Percentiles rank a stretch among this genome's conserved stretches.
Conservation (phyloP, 164 flowering plant genomes). For the Sextonia rubra region DNA sequence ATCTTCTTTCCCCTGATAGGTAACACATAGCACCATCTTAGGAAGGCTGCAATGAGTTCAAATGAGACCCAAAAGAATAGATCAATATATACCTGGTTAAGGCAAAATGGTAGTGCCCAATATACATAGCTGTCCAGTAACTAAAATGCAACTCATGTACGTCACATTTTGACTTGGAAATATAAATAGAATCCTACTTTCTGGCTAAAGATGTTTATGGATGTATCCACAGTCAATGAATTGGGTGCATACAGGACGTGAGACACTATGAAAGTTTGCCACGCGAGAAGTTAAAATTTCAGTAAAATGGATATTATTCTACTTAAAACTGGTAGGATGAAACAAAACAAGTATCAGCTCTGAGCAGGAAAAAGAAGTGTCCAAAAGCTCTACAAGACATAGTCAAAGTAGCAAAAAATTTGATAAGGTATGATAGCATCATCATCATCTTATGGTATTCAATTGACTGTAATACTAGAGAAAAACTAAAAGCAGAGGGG, state of each 20-base stretch:
- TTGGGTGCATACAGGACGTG: not conserved
- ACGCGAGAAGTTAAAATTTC: not conserved
- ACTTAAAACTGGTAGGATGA: too few relatives aligned
- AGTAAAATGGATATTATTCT: not conserved
- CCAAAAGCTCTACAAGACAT: not conserved
- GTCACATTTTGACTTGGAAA: too few relatives aligned
- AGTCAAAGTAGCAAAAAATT: not conserved
- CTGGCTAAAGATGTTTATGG: not conserved
- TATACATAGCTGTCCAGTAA: not conserved
- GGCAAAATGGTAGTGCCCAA: conserved; percentile 2
- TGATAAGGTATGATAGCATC: too few relatives aligned
- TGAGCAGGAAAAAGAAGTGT: not conserved
- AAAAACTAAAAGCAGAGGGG: not conserved
- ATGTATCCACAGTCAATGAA: not conserved
- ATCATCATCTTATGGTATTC: not conserved
- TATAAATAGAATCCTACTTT: not conserved
- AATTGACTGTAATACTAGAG: not conserved
- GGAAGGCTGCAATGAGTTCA: not conserved
- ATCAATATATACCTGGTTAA: not conserved
- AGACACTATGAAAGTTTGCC: not conserved
- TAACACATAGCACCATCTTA: not conserved
- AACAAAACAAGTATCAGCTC: too few relatives aligned
- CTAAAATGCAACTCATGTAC: not conserved
- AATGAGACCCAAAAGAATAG: not conserved
- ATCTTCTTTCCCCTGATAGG: not conserved